phyloP scores from a whole-genome alignment of 2,329 filamentous ascomycete species.

The Aspergillus brasiliensis region DNA sequence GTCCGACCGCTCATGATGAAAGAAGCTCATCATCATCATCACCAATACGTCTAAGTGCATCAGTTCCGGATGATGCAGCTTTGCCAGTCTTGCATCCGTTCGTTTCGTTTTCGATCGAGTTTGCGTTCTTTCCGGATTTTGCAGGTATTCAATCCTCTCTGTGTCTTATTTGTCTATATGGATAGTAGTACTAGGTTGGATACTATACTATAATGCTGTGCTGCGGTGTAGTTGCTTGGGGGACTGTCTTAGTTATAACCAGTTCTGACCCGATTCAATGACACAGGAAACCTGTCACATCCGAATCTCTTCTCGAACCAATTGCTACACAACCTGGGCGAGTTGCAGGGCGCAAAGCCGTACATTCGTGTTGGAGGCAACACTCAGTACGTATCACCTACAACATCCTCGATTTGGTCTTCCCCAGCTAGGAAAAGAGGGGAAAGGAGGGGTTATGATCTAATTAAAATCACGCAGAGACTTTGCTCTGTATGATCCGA shows the following conservation, averaged over 20 bases:
- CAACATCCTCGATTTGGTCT: too few species aligned
- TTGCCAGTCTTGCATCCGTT: conserved; percentile 4
- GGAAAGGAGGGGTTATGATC: neutral
- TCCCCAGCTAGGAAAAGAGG: neutral
- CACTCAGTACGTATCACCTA: neutral
- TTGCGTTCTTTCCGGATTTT: conserved; percentile 7
- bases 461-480: neutral
- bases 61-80: neutral
- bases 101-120: conserved; percentile 5
- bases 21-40: neutral
- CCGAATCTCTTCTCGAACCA: conserved; percentile 6
- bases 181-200: neutral
- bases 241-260: neutral
- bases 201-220: too few species aligned
- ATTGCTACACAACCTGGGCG: neutral
- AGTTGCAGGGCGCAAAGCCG: neutral
- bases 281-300: neutral
- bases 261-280: neutral
- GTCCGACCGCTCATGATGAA: too few species aligned
- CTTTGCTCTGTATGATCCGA: conserved; percentile 1
- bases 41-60: neutral
- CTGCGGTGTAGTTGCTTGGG: too few species aligned
- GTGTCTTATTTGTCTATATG: neutral
- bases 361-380: conserved; percentile 2
- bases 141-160: neutral